Conservation (phyloP, 768 basidiomycete species). For the Kwoniella sp. region DNA sequence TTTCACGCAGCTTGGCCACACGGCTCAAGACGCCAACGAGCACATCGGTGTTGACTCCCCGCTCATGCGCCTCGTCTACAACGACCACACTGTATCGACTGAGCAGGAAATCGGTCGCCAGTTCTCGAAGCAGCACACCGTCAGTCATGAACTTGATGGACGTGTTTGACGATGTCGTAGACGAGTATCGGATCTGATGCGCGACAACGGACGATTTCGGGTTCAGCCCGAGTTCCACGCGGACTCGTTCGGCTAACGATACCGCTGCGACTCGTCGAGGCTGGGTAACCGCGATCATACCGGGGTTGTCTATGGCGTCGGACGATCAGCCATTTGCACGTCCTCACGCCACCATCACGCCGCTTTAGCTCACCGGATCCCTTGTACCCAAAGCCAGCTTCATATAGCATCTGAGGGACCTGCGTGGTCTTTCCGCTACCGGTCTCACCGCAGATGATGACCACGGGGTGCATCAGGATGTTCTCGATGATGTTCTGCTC, state of each 20-base stretch:
- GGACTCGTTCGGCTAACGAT: constrained; percentile 89
- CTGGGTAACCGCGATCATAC: constrained; percentile 97
- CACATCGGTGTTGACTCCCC: constrained; percentile 97
- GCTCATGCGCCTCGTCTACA: constrained; percentile 96
- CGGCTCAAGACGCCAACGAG: constrained; percentile 94
- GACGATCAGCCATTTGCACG: neutral
- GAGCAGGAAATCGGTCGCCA: constrained; percentile 90
- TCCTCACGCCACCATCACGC: neutral
- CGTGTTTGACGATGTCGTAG: constrained; percentile 81
- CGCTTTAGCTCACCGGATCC: constrained; percentile 62
- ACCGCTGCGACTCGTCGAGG: constrained; percentile 95
- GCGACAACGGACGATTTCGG: constrained; percentile 67
- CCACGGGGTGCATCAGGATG: constrained; percentile 76
- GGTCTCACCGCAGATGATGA: constrained; percentile 88
- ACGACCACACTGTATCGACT: constrained; percentile 88
- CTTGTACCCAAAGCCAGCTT: constrained; percentile 84
- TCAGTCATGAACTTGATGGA: constrained; percentile 99
- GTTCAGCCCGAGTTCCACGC: constrained; percentile 81
- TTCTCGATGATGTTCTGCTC: constrained; percentile 94
- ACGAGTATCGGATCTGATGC: constrained; percentile 96
- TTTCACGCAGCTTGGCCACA: constrained; percentile 80
- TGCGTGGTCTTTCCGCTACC: constrained; percentile 99
- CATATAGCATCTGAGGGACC: constrained; percentile 95
- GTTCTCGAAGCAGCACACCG: constrained; percentile 87
- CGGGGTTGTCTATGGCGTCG: constrained; percentile 71